A percentile compares a stretch with the other conserved stretches of the same genome.
Conservation (phyloP, 768 basidiomycete species). For the Leccinellum rugosiceps region DNA sequence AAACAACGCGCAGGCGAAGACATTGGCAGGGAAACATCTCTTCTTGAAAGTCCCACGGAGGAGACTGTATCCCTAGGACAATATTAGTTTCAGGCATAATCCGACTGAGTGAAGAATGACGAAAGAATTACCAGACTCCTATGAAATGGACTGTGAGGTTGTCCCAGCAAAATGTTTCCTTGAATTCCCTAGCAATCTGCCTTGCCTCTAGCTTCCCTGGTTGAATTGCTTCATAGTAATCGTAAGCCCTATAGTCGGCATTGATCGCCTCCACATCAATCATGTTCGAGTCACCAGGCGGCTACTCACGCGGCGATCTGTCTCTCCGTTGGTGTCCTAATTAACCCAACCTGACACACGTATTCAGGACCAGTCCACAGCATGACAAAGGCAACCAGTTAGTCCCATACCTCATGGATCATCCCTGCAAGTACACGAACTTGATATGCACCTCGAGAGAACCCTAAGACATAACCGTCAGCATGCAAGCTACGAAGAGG, state of each 20-base stretch:
- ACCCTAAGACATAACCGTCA: background rate
- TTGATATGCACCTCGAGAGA: conserved; percentile 1
- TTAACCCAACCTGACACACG: background rate
- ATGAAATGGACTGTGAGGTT: conserved; percentile 29
- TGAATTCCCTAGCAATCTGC: background rate
- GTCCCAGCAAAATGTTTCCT: background rate
- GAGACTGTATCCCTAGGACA: conserved; percentile 53
- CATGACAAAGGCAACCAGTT: background rate
- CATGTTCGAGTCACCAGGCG: background rate
- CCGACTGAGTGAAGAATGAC: background rate
- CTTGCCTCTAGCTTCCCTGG: background rate
- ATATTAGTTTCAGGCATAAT: background rate
- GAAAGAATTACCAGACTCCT: conserved; percentile 41
- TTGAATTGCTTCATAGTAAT: background rate
- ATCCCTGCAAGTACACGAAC: background rate
- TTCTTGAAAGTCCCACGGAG: conserved; percentile 51
- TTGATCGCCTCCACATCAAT: background rate
- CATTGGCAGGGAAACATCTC: conserved; percentile 47
- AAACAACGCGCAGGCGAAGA: conserved; percentile 42
- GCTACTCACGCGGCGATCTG: background rate
- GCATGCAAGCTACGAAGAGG: no score
- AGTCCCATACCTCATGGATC: background rate
- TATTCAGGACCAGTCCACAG: background rate
- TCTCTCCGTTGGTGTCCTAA: background rate
- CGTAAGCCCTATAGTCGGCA: background rate